These are phyloP conservation scores for Crithidia mellificae DNA, from an alignment of 208 protist genomes.

Conservation along the genomic window DNA sequence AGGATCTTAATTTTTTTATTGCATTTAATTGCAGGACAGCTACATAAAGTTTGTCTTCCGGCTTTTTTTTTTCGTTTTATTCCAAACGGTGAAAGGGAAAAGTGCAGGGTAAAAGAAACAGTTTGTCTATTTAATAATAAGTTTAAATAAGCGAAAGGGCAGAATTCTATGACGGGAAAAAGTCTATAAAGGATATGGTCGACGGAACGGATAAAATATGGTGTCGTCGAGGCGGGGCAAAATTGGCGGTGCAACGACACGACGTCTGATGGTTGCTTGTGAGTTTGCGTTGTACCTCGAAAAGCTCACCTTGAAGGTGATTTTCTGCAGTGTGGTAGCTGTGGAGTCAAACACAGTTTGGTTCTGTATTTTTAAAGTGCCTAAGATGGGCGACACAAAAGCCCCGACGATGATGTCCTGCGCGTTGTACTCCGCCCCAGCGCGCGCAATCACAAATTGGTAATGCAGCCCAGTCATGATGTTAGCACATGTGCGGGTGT, in stretches of 20 bases:
- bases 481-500: slow-evolving; percentile 51
- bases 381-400: slow-evolving; percentile 58
- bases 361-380: slow-evolving; percentile 58
- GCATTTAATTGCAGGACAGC: no score
- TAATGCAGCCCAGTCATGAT: slow-evolving; percentile 67
- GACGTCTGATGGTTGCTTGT: slow-evolving; percentile 45
- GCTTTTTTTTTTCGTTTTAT: no score
- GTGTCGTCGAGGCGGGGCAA: slow-evolving; percentile 60
- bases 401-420: slow-evolving; percentile 78
- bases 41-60: no score
- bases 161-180: background rate
- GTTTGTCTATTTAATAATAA: no score
- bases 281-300: slow-evolving; percentile 43
- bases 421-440: slow-evolving; percentile 70
- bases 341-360: slow-evolving; percentile 39
- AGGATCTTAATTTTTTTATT: no score
- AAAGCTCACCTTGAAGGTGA: slow-evolving; percentile 64
- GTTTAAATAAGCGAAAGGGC: background rate
- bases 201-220: slow-evolving; percentile 80
- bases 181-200: slow-evolving; percentile 27
- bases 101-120: background rate
- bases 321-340: slow-evolving; percentile 39
- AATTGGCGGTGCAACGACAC: slow-evolving; percentile 62
- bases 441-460: slow-evolving; percentile 68
- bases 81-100: background rate